These are phyloP conservation scores for Phylloboletellus chloephorus DNA, from an alignment of 1,284 basidiomycete genomes.

Conservation along the genomic window DNA sequence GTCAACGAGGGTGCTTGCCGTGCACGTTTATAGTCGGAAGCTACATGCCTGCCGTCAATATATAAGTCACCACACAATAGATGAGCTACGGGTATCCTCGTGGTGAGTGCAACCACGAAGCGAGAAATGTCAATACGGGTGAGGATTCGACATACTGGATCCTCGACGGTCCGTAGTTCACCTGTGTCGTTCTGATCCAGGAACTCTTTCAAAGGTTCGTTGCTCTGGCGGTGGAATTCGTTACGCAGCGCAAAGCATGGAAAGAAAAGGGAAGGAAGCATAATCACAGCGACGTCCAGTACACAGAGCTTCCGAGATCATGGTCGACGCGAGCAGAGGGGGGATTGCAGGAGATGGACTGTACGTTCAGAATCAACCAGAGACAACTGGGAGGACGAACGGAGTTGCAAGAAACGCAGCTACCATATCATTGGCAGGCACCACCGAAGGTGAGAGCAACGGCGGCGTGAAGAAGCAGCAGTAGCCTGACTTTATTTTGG, in stretches of 20 bases:
- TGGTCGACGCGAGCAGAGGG: constrained; percentile 27
- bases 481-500: constrained; percentile 11
- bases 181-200: constrained; percentile 12
- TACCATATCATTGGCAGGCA: constrained; percentile 10
- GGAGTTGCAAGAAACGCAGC: constrained; percentile 9
- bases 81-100: constrained; percentile 19
- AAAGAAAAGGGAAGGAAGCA: constrained; percentile 12
- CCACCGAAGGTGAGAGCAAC: constrained; percentile 18
- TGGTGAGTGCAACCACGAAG: constrained; percentile 24
- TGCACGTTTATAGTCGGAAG: constrained; percentile 15
- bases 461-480: not conserved
- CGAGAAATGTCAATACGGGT: constrained; percentile 28
- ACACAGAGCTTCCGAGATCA: constrained; percentile 22
- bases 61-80: constrained; percentile 20
- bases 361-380: constrained; percentile 16
- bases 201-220: constrained; percentile 23
- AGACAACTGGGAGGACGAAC: constrained; percentile 7
- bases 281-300: constrained; percentile 15
- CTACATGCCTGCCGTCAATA: constrained; percentile 17
- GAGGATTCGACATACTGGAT: constrained; percentile 17
- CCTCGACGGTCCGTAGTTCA: constrained; percentile 15
- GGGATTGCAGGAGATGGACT: constrained; percentile 26
- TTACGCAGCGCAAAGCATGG: constrained; percentile 20
- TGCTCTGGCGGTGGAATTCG: constrained; percentile 21
- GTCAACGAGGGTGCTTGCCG: constrained; percentile 26